Evolutionary conservation across 768 basidiomycete species (phyloP).

Genomic region (Kwoniella dendrophila): DNA sequence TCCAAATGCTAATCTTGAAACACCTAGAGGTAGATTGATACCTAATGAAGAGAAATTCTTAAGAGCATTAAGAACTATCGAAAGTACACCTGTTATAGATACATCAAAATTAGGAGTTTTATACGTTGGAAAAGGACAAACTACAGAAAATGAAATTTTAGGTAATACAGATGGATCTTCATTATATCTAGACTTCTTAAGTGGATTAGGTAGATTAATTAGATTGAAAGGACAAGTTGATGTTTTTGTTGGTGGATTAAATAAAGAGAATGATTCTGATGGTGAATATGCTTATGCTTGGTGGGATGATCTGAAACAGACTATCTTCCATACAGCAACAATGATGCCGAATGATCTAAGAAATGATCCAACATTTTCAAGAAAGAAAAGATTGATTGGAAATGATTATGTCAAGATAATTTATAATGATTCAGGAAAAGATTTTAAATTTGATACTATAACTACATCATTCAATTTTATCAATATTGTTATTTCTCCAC

Average conservation of each 20-base stretch:
- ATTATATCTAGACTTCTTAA: constrained; percentile 88
- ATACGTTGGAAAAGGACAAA: constrained; percentile 92
- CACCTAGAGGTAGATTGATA: constrained; percentile 59
- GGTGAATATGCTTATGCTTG: constrained; percentile 97
- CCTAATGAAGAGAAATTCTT: constrained; percentile 63
- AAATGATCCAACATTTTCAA: constrained; percentile 62
- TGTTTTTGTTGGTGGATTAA: constrained; percentile 87
- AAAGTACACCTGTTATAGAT: constrained; percentile 90
- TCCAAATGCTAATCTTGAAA: constrained; percentile 60
- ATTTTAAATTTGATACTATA: constrained; percentile 87
- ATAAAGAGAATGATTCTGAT: constrained; percentile 74
- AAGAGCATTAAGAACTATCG: constrained; percentile 69
- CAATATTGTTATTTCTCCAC: constrained; percentile 92
- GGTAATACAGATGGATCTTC: constrained; percentile 90
- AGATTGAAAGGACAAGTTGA: constrained; percentile 85
- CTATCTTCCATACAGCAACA: constrained; percentile 92
- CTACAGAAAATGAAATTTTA: constrained; percentile 78
- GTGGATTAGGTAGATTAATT: constrained; percentile 84
- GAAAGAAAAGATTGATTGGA: constrained; percentile 94
- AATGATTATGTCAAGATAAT: constrained; percentile 96
- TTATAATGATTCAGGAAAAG: constrained; percentile 92
- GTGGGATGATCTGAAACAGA: constrained; percentile 97
- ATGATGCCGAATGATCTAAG: constrained; percentile 81
- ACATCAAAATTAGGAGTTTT: constrained; percentile 95
- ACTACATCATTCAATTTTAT: constrained; percentile 93